These are phyloP conservation scores for Stephania yunnanensis DNA, from an alignment of 164 flowering plant species.

Conservation along the genomic window DNA sequence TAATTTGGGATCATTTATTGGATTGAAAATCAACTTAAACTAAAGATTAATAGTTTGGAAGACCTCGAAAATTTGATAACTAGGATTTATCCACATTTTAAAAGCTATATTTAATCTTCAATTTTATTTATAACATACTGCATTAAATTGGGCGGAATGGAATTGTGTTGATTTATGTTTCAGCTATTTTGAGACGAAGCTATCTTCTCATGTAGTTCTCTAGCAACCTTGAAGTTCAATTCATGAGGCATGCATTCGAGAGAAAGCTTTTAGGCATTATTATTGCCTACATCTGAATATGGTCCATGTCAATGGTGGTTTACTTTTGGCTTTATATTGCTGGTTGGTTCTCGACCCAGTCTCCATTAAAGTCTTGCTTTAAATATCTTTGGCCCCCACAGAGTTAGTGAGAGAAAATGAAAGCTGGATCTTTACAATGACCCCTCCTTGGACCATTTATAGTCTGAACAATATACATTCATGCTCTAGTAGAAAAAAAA, in stretches of 20 bases:
- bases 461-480: background rate
- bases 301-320: background rate
- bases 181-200: background rate
- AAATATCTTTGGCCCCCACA: background rate
- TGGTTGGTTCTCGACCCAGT: slow-evolving; percentile 1
- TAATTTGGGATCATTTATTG: background rate
- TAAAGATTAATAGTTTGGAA: background rate
- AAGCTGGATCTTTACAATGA: background rate
- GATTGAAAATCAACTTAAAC: background rate
- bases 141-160: no score
- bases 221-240: background rate
- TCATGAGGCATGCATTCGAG: background rate
- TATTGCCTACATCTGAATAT: background rate
- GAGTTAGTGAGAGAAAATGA: slow-evolving; percentile 2
- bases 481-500: background rate
- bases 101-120: background rate
- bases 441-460: background rate
- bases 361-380: background rate
- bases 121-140: no score
- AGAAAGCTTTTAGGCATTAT: background rate
- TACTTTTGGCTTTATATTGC: background rate
- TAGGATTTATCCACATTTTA: background rate
- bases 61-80: background rate
- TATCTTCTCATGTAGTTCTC: background rate
- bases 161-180: no score